Conservation (phyloP, 163 green algal species). For the Trebouxia gelatinosa region DNA sequence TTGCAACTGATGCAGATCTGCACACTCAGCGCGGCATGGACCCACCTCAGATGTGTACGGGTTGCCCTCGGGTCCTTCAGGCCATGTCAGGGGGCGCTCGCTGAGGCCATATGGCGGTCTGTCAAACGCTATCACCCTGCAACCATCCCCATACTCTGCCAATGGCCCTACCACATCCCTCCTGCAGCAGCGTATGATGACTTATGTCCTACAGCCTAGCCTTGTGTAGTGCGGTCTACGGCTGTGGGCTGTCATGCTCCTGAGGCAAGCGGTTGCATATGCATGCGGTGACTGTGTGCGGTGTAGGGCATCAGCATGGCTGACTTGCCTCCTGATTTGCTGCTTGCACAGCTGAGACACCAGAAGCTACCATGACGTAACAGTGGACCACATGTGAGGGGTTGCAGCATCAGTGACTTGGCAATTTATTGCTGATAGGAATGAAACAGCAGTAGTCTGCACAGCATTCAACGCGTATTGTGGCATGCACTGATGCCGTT, state of each 20-base stretch:
- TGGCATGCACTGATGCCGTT: too few species aligned
- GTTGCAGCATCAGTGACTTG: too few species aligned
- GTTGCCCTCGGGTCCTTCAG: conserved; percentile 12
- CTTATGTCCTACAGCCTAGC: neutral
- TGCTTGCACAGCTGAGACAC: neutral
- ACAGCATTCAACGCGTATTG: too few species aligned
- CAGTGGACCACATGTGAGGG: too few species aligned
- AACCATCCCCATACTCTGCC: conserved; percentile 28
- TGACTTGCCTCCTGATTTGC: neutral
- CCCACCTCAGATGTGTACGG: conserved; percentile 36
- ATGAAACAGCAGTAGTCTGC: too few species aligned
- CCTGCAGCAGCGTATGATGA: conserved; percentile 29
- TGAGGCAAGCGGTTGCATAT: neutral
- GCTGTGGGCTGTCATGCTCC: neutral
- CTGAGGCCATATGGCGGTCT: conserved; percentile 52
- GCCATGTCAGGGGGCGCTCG: conserved; percentile 48
- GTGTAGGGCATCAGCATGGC: neutral
- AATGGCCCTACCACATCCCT: conserved; percentile 35
- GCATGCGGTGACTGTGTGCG: neutral
- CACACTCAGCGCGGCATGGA: too few species aligned
- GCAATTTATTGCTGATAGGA: too few species aligned
- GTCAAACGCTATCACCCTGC: conserved; percentile 53
- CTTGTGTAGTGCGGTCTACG: too few species aligned
- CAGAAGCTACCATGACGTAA: too few species aligned
- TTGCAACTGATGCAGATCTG: too few species aligned